phyloP scores from a whole-genome alignment of 2,329 filamentous ascomycete species.

The Sporothrix dimorphospora region DNA sequence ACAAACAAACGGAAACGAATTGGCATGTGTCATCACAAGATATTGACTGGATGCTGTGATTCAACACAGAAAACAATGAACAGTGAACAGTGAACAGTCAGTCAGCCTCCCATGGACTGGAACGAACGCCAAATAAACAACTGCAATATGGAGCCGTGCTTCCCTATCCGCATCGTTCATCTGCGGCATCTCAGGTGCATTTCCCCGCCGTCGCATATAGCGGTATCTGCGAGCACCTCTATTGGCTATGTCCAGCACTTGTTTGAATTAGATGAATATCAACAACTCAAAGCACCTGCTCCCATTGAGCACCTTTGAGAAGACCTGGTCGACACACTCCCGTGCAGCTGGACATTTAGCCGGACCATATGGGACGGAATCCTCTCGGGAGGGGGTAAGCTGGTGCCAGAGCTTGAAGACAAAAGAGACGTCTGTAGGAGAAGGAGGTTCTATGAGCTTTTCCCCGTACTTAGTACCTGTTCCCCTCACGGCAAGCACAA shows the following conservation, averaged over 20 bases:
- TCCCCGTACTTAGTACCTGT: no score
- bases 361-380: not conserved
- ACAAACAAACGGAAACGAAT: not conserved
- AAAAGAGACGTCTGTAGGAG: not conserved
- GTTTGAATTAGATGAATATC: not conserved
- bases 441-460: not conserved
- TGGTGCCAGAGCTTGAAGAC: no score
- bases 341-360: not conserved
- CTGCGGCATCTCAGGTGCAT: not conserved
- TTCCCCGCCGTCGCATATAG: not conserved
- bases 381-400: no score
- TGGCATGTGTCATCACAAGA: not conserved
- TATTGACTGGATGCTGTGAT: no score
- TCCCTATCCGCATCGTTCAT: not conserved
- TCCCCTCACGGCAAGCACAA: not conserved
- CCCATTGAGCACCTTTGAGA: not conserved
- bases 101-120: not conserved
- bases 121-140: not conserved
- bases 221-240: not conserved
- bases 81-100: not conserved
- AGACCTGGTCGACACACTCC: not conserved
- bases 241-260: not conserved
- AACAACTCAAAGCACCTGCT: not conserved
- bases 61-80: not conserved
- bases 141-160: conserved; percentile 7